A percentile compares a stretch with the other conserved stretches of the same genome.
These are phyloP conservation scores for Penicillium sp. DNA, from an alignment of 2,329 filamentous ascomycete genomes.

Conservation along the genomic window DNA sequence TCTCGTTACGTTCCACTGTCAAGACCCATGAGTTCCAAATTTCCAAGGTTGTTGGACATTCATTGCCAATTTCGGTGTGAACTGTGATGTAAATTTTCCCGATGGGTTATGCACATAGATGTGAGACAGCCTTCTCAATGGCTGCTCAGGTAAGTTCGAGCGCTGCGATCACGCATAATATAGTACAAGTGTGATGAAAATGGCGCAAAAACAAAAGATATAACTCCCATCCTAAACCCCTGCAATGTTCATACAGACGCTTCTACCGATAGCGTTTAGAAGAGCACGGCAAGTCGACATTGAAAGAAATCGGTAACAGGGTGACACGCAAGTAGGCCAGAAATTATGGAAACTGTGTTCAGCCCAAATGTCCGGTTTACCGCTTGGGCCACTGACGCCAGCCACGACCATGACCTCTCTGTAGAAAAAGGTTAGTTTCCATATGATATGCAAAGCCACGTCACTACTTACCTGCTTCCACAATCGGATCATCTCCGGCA, in stretches of 20 bases:
- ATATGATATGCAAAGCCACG: not conserved
- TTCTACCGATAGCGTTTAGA: conserved; percentile 6
- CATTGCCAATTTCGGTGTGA: not conserved
- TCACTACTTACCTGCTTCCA: conserved; percentile 79
- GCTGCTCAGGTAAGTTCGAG: not conserved
- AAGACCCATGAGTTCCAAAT: not conserved
- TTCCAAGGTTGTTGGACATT: not conserved
- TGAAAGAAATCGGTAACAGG: conserved; percentile 6
- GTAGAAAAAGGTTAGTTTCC: conserved; percentile 36
- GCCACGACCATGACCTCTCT: conserved; percentile 69
- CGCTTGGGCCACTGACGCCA: conserved; percentile 72
- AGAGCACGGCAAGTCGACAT: conserved; percentile 3
- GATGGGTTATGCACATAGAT: not conserved
- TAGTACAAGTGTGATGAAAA: conserved; percentile 22
- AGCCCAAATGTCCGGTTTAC: conserved; percentile 23
- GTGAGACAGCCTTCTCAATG: not conserved
- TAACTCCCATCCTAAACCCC: conserved; percentile 25
- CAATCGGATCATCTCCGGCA: conserved; percentile 85
- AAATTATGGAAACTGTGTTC: conserved; percentile 14
- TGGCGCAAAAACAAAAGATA: conserved; percentile 14
- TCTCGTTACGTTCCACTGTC: not conserved
- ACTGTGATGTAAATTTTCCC: not conserved
- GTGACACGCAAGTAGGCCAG: conserved; percentile 13
- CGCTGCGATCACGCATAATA: conserved; percentile 1
- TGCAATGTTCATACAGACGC: conserved; percentile 24